These are phyloP conservation scores for Tolypocladium paradoxum DNA, from an alignment of 2,329 filamentous ascomycete species.

Conservation along the genomic window DNA sequence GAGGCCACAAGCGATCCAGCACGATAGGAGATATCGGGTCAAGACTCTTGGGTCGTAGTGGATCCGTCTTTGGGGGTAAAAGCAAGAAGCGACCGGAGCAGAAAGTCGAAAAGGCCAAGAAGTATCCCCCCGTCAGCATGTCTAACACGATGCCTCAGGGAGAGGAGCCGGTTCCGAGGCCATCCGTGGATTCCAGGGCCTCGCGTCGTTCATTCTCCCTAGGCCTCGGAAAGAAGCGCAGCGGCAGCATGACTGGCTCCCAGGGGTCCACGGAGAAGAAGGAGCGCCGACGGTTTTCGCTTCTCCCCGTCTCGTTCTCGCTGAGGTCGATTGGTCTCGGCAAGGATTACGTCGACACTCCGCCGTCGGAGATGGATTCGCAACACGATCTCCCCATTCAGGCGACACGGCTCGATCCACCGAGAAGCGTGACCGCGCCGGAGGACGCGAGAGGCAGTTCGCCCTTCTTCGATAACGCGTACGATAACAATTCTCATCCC, in stretches of 20 bases:
- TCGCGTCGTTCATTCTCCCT: conserved; percentile 62
- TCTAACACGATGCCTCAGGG: conserved; percentile 54
- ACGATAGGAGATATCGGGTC: conserved; percentile 74
- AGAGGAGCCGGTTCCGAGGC: conserved; percentile 39
- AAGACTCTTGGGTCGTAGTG: conserved; percentile 74
- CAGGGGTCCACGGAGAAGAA: conserved; percentile 47
- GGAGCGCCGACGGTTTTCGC: conserved; percentile 56
- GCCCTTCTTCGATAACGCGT: conserved; percentile 28
- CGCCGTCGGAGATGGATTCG: conserved; percentile 35
- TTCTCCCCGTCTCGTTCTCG: conserved; percentile 55
- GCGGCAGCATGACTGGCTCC: conserved; percentile 51
- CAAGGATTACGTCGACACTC: conserved; percentile 31
- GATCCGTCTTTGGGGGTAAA: conserved; percentile 65
- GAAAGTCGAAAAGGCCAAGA: conserved; percentile 51
- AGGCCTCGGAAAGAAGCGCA: conserved; percentile 58
- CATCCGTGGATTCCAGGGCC: conserved; percentile 58
- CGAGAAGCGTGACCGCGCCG: conserved; percentile 22
- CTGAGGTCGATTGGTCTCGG: conserved; percentile 52
- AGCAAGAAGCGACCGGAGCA: conserved; percentile 39
- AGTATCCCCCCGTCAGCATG: conserved; percentile 90
- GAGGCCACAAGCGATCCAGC: conserved; percentile 58
- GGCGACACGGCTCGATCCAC: conserved; percentile 22
- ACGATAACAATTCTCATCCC: conserved; percentile 24
- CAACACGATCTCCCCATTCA: conserved; percentile 44
- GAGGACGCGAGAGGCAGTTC: conserved; percentile 24